Conservation (phyloP, 164 flowering plant genomes). For the Dillenia turbinata region DNA sequence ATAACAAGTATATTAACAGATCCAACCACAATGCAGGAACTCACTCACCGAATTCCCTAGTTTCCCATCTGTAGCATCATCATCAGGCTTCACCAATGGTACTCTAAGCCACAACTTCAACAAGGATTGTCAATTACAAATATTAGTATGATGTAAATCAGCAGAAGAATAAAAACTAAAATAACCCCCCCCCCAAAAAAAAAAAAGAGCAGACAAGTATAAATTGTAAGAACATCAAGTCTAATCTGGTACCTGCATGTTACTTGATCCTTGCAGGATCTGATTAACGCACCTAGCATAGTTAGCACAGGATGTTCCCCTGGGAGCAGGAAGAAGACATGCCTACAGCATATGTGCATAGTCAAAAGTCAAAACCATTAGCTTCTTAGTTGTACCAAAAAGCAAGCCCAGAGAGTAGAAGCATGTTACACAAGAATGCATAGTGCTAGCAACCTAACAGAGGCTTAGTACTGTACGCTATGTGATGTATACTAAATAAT, state of each 20-base stretch:
- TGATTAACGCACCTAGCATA: constrained; percentile 97
- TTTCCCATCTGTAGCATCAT: constrained; percentile 34
- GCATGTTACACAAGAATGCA: no score
- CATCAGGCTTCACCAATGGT: constrained; percentile 74
- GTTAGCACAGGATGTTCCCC: constrained; percentile 70
- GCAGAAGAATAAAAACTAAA: no score
- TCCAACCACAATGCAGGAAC: background rate
- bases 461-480: no score
- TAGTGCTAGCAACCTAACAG: no score
- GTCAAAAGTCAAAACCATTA: background rate
- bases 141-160: no score
- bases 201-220: background rate
- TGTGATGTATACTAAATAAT: no score
- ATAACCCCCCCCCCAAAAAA: background rate
- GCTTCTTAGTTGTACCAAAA: background rate
- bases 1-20: no score
- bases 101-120: constrained; percentile 96
- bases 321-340: constrained; percentile 93
- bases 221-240: background rate
- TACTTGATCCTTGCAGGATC: constrained; percentile 69
- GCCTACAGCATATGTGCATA: constrained; percentile 49
- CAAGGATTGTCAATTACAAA: background rate
- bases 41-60: constrained; percentile 46
- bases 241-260: constrained; percentile 65
- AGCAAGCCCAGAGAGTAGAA: background rate